Conservation (phyloP, 352 stramenopile species). For the Globisporangium carolinianum region DNA sequence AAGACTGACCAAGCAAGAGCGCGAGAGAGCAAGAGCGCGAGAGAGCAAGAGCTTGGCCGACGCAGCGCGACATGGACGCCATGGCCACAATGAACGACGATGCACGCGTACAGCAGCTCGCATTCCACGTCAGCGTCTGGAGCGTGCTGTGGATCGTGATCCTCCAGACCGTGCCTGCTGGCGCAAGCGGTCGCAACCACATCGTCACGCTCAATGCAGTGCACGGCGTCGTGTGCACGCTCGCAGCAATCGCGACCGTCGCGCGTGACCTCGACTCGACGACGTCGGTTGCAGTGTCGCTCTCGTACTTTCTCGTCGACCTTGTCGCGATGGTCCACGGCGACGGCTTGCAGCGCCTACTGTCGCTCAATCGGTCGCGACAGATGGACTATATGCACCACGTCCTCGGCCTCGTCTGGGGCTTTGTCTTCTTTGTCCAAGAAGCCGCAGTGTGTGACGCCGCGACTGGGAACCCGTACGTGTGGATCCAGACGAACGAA, state of each 20-base stretch:
- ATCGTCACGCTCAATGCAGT: slow-evolving; percentile 63
- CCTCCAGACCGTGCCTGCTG: slow-evolving; percentile 33
- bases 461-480: slow-evolving; percentile 59
- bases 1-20: too few relatives aligned
- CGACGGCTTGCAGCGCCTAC: slow-evolving; percentile 34
- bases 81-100: slow-evolving; percentile 5
- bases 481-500: slow-evolving; percentile 83
- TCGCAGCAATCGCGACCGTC: slow-evolving; percentile 36
- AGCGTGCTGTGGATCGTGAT: slow-evolving; percentile 41
- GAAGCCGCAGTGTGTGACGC: slow-evolving; percentile 45
- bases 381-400: slow-evolving; percentile 74
- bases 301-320: slow-evolving; percentile 69
- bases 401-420: slow-evolving; percentile 59
- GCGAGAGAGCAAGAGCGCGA: not conserved
- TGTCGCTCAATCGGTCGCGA: slow-evolving; percentile 31
- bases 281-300: slow-evolving; percentile 47
- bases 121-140: slow-evolving; percentile 29
- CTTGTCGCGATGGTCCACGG: slow-evolving; percentile 49
- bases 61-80: not conserved
- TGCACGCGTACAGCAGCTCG: slow-evolving; percentile 27
- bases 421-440: slow-evolving; percentile 47
- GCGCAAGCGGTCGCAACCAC: slow-evolving; percentile 41
- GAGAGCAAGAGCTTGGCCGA: not conserved
- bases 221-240: slow-evolving; percentile 59
- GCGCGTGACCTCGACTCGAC: slow-evolving; percentile 38